Base-by-base conservation (phyloP, 2,329 filamentous ascomycete species). In the Hymenoscyphus fraxineus region DNA sequence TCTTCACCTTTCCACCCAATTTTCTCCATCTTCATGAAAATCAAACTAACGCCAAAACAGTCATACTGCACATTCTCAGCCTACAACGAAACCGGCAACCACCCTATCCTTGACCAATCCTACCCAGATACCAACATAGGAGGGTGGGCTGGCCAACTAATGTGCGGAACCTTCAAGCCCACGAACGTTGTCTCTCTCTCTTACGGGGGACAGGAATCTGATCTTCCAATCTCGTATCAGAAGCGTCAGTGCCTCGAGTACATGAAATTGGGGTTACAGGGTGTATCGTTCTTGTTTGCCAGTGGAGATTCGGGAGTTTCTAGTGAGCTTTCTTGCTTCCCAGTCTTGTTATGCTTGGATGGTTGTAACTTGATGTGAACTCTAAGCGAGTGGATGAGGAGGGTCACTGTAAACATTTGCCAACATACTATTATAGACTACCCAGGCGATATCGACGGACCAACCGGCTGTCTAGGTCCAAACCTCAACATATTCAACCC, bases 181-280 rank as follows among this genome's bases (percentile, higher is more conserved):
- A 83, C 83, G 6, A 84, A 84, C 66, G 83, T 86, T 6, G 81
- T 85, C 67, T 80, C 78, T 41, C 80, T 86, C 67, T 82, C 80
- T 16, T 85, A 85, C 70, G 82, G 82, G 47, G 80, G 80, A 40
- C 78, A 80, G 57, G 84, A 87, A 74, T 75, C 77, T 10, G 80
- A 82, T 47, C 76, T 85, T 15, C 83, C 84, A 0, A 74, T 78
- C 6, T 78, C 76, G 65, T 87, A 87, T 73, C 81, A 85, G 72
- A 77, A 82, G 68, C 77, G 80, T 6, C 80, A 82, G 74, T 82
- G 80, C 71, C 72, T 75, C 59, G 80, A 82, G 74, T 80, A 81
- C 67, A 76, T 84, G 74, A 84, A 84, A 71, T 77, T 84, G 0
- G 80, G 78, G 1, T 73, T 82, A 13, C 79, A 80, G 67, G 80